phyloP scores from a whole-genome alignment of 495 filamentous ascomycete species.

The Penicillium lagena region DNA sequence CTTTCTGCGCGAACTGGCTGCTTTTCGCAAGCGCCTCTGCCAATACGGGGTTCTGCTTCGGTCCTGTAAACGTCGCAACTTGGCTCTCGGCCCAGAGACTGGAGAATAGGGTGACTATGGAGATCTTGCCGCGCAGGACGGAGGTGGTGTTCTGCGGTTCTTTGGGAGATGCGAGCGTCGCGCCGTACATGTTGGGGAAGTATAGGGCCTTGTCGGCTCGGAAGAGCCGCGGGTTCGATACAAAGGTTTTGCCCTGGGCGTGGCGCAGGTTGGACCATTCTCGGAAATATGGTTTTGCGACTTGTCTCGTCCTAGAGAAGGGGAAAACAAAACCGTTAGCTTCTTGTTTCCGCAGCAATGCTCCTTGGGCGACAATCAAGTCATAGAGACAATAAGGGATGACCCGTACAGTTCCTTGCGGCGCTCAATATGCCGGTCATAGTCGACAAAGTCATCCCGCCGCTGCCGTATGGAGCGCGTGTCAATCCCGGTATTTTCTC shows the following conservation, averaged over 20 bases:
- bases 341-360: too few species aligned
- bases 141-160: constrained; percentile 61
- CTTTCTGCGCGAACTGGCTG: constrained; percentile 50
- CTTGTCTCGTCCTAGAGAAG: constrained; percentile 38
- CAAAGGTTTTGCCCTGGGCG: constrained; percentile 82
- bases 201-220: constrained; percentile 68
- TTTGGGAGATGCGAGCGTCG: constrained; percentile 54
- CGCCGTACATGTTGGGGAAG: constrained; percentile 87
- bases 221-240: constrained; percentile 72
- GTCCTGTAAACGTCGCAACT: constrained; percentile 59
- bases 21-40: constrained; percentile 42
- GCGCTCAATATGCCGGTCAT: constrained; percentile 70
- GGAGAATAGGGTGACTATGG: constrained; percentile 74
- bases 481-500: constrained; percentile 78
- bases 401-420: constrained; percentile 61
- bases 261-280: constrained; percentile 81
- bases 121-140: constrained; percentile 61
- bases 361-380: too few species aligned
- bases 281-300: constrained; percentile 82
- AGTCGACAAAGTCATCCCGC: constrained; percentile 76
- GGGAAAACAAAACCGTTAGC: too few species aligned
- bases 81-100: constrained; percentile 81
- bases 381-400: background rate
- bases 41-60: constrained; percentile 59
- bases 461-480: constrained; percentile 56